phyloP scores from a whole-genome alignment of 805 yeast genomes.

The Sugiyamaella chiloensis region DNA sequence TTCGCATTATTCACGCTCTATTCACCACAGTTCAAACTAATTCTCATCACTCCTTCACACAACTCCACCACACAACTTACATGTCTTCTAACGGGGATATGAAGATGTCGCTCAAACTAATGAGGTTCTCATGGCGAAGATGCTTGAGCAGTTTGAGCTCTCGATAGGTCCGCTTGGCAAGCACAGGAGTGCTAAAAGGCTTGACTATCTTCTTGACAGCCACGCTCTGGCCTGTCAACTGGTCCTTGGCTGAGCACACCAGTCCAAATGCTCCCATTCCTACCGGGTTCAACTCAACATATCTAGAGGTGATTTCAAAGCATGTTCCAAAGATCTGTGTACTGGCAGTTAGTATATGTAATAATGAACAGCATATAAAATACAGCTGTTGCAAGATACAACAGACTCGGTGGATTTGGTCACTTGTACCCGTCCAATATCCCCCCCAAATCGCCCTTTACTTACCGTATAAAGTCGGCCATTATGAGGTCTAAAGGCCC shows the following conservation, averaged over 20 bases:
- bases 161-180: slow-evolving; percentile 95
- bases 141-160: slow-evolving; percentile 92
- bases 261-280: slow-evolving; percentile 99
- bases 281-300: slow-evolving; percentile 90
- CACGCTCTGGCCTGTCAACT: slow-evolving; percentile 83
- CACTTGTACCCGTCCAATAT: not conserved
- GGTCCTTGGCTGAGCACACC: slow-evolving; percentile 94
- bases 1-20: no score
- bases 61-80: no score
- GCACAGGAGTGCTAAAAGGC: slow-evolving; percentile 90
- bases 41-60: no score
- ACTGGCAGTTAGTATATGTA: slow-evolving; percentile 42
- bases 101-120: slow-evolving; percentile 89
- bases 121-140: slow-evolving; percentile 89
- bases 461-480: slow-evolving; percentile 5
- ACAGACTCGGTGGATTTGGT: no score
- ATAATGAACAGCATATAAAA: no score
- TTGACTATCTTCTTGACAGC: slow-evolving; percentile 98
- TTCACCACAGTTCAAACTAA: no score
- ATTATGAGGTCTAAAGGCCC: not conserved
- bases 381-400: no score
- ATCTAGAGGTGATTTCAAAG: slow-evolving; percentile 83
- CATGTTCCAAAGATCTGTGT: slow-evolving; percentile 95
- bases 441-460: not conserved
- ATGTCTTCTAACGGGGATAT: slow-evolving; percentile 94